A percentile compares a stretch with the other conserved stretches of the same genome.
These are phyloP conservation scores for Arctium lappa DNA, from an alignment of 129 eudicot species.

Conservation along the genomic window DNA sequence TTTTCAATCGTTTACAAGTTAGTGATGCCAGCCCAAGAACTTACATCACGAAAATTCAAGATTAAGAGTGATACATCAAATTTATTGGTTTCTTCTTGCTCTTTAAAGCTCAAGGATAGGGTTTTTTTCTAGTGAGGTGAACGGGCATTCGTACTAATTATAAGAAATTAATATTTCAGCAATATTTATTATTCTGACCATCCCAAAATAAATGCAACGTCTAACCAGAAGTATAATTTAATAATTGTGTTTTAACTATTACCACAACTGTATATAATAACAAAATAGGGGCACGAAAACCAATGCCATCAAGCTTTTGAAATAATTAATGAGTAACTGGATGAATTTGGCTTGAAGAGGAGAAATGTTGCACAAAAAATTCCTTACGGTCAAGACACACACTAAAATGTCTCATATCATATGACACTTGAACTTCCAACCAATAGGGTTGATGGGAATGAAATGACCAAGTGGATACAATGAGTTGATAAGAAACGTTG, in stretches of 20 bases:
- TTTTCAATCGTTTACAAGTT: not conserved
- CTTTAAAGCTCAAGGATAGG: not conserved
- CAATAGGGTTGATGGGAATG: not conserved
- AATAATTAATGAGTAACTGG: not conserved
- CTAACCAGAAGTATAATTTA: not conserved
- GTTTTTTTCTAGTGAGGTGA: not conserved
- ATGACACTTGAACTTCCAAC: not conserved
- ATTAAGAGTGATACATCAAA: not conserved
- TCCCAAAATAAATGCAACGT: not conserved
- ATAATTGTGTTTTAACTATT: not conserved
- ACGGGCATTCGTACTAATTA: not conserved
- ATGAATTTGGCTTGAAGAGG: not conserved
- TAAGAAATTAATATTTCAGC: not conserved
- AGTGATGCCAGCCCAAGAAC: not conserved
- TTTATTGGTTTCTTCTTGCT: not conserved
- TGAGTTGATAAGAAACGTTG: not conserved
- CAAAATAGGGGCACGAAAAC: not conserved
- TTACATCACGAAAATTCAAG: not conserved
- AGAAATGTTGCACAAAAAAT: not conserved
- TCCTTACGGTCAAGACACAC: not conserved
- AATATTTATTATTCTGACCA: not conserved
- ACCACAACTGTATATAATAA: not conserved
- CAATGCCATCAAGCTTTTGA: not conserved
- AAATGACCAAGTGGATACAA: not conserved
- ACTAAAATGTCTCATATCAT: not conserved